These are phyloP conservation scores for Eucalyptus erythrocorys DNA, from an alignment of 345 rosid genomes.

Conservation along the genomic window DNA sequence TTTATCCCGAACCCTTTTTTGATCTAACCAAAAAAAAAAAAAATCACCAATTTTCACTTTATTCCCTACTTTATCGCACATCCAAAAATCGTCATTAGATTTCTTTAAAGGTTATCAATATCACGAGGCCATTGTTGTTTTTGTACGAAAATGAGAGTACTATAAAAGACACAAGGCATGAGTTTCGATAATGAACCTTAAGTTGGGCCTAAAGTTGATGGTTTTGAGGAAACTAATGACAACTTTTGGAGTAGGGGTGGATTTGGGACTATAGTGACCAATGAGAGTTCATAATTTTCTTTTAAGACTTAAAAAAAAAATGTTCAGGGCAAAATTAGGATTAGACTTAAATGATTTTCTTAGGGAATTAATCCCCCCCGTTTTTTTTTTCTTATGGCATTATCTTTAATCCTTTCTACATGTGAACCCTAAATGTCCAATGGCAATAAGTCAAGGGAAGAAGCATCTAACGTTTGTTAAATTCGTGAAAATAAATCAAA, in stretches of 20 bases:
- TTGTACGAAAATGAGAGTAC: not conserved
- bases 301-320: not conserved
- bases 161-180: not conserved
- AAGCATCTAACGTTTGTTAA: not conserved
- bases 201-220: not conserved
- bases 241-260: not conserved
- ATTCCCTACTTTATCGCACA: accelerated
- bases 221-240: not conserved
- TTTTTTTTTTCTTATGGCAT: accelerated
- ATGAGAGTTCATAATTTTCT: not conserved
- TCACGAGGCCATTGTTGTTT: not conserved
- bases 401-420: not conserved
- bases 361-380: not conserved
- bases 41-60: not conserved
- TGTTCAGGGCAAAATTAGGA: not conserved
- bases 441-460: not conserved
- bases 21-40: not conserved
- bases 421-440: not conserved
- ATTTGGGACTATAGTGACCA: not conserved
- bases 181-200: not conserved
- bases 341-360: not conserved
- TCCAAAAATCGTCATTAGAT: not conserved
- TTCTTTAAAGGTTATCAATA: not conserved
- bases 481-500: not conserved
- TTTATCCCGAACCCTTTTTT: not conserved